A percentile compares a stretch with the other conserved stretches of the same genome.
Conservation (phyloP, 75 land plant species). For the Pinus albicaulis region DNA sequence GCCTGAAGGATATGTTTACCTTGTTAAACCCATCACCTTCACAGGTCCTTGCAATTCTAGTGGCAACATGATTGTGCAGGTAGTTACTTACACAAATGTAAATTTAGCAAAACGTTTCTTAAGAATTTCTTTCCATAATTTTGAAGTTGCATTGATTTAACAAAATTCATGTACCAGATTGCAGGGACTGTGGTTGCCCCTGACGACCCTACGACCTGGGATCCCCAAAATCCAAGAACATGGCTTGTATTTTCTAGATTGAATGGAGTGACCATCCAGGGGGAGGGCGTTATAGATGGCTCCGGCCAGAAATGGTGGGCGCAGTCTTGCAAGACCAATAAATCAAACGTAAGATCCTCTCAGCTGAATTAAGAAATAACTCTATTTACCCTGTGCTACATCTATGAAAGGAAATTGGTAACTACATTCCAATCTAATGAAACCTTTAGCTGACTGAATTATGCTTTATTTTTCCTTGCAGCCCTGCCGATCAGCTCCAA, state of each 20-base stretch:
- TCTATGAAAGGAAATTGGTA: no score
- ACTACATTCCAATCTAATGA: no score
- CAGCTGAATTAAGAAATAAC: no score
- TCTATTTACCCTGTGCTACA: no score
- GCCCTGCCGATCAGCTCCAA: constrained; percentile 11
- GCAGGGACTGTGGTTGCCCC: constrained; percentile 76
- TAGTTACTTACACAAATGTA: constrained; percentile 6
- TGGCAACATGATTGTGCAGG: constrained; percentile 42
- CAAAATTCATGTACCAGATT: constrained; percentile 28
- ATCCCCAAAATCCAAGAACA: constrained; percentile 38
- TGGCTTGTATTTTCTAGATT: constrained; percentile 82
- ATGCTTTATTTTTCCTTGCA: background rate
- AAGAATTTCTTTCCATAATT: no score
- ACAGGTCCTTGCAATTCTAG: constrained; percentile 59
- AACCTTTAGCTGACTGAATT: background rate
- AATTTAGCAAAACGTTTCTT: background rate
- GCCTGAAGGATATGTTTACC: constrained; percentile 39
- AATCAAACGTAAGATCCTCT: constrained; percentile 42
- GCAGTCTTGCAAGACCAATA: constrained; percentile 78
- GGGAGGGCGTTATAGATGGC: constrained; percentile 81
- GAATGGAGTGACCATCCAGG: constrained; percentile 57
- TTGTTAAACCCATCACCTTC: constrained; percentile 53
- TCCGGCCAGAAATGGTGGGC: constrained; percentile 95
- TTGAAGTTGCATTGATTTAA: no score
- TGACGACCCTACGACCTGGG: constrained; percentile 60